phyloP scores from a whole-genome alignment of 306 rosid genomes.

The Abrus precatorius region DNA sequence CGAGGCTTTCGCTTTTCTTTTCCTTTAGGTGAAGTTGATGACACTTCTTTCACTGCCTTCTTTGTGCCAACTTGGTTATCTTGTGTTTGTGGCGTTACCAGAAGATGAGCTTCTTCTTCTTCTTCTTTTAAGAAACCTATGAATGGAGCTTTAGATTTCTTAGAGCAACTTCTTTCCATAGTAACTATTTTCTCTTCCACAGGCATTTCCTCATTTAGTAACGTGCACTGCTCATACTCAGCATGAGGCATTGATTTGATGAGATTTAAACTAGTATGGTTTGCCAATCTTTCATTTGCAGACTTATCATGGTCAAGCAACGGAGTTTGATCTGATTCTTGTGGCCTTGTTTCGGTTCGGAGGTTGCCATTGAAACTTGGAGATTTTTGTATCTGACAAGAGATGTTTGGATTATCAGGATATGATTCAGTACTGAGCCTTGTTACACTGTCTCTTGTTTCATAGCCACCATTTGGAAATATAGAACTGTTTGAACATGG shows the following conservation, averaged over 20 bases:
- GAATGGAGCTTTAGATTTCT: slow-evolving; percentile 63
- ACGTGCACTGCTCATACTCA: slow-evolving; percentile 39
- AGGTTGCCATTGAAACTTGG: slow-evolving; percentile 86
- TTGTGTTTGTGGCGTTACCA: slow-evolving; percentile 51
- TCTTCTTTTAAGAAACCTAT: slow-evolving; percentile 65
- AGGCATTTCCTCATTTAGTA: slow-evolving; percentile 46
- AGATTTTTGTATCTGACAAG: slow-evolving; percentile 69
- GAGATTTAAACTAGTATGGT: slow-evolving; percentile 40
- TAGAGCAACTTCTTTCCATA: slow-evolving; percentile 73
- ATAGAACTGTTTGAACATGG: slow-evolving; percentile 31
- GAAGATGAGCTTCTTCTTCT: slow-evolving; percentile 63
- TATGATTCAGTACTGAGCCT: slow-evolving; percentile 79
- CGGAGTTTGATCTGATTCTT: slow-evolving; percentile 72
- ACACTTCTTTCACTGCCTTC: slow-evolving; percentile 47
- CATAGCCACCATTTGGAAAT: slow-evolving; percentile 53
- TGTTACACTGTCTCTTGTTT: slow-evolving; percentile 59
- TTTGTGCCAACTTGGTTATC: slow-evolving; percentile 30
- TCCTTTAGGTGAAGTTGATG: slow-evolving; percentile 57
- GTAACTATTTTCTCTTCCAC: slow-evolving; percentile 68
- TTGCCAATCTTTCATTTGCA: slow-evolving; percentile 45
- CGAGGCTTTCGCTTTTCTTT: slow-evolving; percentile 65
- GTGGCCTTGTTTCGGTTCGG: slow-evolving; percentile 51
- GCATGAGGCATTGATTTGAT: slow-evolving; percentile 40
- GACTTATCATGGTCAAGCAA: slow-evolving; percentile 60
- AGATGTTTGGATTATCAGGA: slow-evolving; percentile 58